Evolutionary conservation across 257 asterid genomes (phyloP).

Genomic region (Phtheirospermum japonicum): DNA sequence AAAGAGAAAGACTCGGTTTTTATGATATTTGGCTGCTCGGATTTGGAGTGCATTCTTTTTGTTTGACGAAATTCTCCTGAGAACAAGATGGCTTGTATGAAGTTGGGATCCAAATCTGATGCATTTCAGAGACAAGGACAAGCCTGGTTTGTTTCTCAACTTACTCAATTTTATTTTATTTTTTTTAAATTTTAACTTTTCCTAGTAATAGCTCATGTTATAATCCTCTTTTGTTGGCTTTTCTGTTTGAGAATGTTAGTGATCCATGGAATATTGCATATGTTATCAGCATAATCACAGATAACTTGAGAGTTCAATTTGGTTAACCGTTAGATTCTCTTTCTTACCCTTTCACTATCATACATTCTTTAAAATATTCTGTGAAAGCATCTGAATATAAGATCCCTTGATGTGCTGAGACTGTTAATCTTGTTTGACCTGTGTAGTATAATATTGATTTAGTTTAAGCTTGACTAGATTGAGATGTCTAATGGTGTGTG

Average conservation of each 20-base stretch:
- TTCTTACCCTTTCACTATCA: not conserved
- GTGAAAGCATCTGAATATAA: not conserved
- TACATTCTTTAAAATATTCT: too few species aligned
- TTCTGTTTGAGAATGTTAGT: not conserved
- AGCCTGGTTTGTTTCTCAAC: conserved; percentile 58
- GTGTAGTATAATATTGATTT: too few species aligned
- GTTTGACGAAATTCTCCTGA: conserved; percentile 15
- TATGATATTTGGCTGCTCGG: conserved; percentile 13
- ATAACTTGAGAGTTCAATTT: conserved; percentile 19
- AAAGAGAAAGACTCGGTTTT: conserved; percentile 21
- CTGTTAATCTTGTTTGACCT: not conserved
- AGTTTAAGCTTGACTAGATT: conserved; percentile 1
- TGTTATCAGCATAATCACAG: not conserved
- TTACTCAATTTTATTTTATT: not conserved
- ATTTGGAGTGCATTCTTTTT: conserved; percentile 22
- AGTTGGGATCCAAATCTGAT: conserved; percentile 92
- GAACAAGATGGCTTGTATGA: conserved; percentile 83
- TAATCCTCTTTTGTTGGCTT: too few species aligned
- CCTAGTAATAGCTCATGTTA: too few species aligned
- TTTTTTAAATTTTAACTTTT: not conserved
- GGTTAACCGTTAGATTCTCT: not conserved
- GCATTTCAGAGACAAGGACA: conserved; percentile 90
- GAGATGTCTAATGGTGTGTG: conserved; percentile 4
- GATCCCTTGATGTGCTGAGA: conserved; percentile 22
- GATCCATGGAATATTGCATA: conserved; percentile 10